Base-by-base conservation (phyloP, 2,329 filamentous ascomycete species). In the Paraphaeosphaeria minitans region DNA sequence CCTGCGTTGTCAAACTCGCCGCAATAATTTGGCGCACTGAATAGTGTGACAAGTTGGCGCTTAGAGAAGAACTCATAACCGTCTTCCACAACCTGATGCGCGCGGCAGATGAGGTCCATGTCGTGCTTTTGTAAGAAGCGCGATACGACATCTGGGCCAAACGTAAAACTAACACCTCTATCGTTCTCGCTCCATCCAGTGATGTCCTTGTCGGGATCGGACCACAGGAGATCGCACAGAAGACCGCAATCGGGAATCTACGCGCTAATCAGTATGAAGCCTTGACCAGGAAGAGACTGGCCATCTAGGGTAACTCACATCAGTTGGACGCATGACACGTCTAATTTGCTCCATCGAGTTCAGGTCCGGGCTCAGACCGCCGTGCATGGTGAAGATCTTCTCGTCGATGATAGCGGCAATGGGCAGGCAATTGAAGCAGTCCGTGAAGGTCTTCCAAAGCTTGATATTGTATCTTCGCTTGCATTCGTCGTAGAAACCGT, bases 351-450 rank as follows among this genome's bases (percentile, higher is more conserved):
- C 95, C 95, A 99, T 99, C 35, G 93, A 97, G 85, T 98, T 97
- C 67, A 99, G 85, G 77, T 97, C 95, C 46, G 95, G 95, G 79
- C 93, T 97, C 74, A 99, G 83, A 75, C 95, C 95, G 76, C 95
- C 95, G 81, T 99, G 95, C 94, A 99, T 97, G 76, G 93, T 97
- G 84, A 99, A 98, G 77, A 99, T 99, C 89, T 98, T 99, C 85
- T 97, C 95, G 75, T 97, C 94, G 72, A 99, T 97, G 81, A 99
- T 99, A 68, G 95, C 94, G 58, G 94, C 95, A 78, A 99, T 98
- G 49, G 94, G 94, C 75, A 98, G 82, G 82, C 93, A 97, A 85
- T 99, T 99, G 87, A 99, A 99, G 85, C 93, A 97, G 79, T 99
- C 94, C 64, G 93, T 97, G 78, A 99, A 98, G 1, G 94, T 98